Base-by-base conservation (phyloP, 257 asterid species). In the Vinca minor region DNA sequence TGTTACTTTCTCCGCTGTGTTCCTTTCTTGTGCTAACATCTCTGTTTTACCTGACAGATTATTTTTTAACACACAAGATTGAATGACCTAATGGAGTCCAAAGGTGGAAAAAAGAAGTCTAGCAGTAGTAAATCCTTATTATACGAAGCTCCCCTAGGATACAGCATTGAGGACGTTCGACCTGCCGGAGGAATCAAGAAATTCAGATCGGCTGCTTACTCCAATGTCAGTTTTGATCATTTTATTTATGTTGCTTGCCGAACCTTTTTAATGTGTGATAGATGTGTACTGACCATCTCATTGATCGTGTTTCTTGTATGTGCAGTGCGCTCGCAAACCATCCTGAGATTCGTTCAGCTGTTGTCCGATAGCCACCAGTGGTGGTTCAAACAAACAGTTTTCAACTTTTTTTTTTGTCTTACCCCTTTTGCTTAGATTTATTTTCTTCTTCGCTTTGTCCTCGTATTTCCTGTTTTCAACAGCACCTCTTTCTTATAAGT, bases 161-260 rank as follows among this genome's bases (percentile, higher is more conserved):
- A 86, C 85, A 79, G 85, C 86, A 86, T 89, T 83, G 96, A 89
- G 71, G 96, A 89, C 95, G 66, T 89, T 60, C 91, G 96, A 76
- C 96, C 96, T 26, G 71, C 77, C 80, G 96, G 96, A 54, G 96
- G 95, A 74, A 81, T 84, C 85, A 78, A 85, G 94, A 89, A 84
- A 77, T 89, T 89, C 91, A 81, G 87, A 87, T 89, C 96, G 65
- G 96, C 96, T 84, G 96, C 94, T 20, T 89, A 89, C 95, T 89
- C 87, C 70, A 86, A 86, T 95, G 96, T 88, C 65, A 72, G 96
- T 70, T 75, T 61, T 21, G 17, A 32, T 46, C 59, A 11, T 61
- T 39, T 23, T 26, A n/a, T 10, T 3, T n/a, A 7, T 15, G 64
- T 53, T 8, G 44, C 53, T 47, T 54, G 0, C 10, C 5, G 23